Percentiles rank a stretch among this genome's conserved stretches.
These are phyloP conservation scores for Aspergillus texensis DNA, from an alignment of 2,329 filamentous ascomycete species.

Conservation along the genomic window DNA sequence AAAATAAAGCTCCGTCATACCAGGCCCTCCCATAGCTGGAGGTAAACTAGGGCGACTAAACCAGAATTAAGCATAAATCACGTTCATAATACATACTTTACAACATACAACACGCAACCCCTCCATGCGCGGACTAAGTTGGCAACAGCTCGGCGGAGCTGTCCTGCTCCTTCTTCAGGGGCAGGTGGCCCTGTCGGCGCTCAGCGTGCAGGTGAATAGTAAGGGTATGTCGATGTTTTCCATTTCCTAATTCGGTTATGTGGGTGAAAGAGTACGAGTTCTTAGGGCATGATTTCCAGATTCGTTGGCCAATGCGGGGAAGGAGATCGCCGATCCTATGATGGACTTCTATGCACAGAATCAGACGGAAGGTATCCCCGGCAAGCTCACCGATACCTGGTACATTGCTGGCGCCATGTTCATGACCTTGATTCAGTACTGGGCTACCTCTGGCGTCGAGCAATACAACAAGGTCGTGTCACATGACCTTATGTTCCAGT, in stretches of 20 bases:
- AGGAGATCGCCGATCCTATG: conserved; percentile 9
- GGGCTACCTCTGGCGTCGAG: conserved; percentile 74
- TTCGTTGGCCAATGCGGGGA: conserved; percentile 11
- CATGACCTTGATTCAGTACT: conserved; percentile 72
- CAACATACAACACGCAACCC: background rate
- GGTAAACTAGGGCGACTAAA: background rate
- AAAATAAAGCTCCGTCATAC: background rate
- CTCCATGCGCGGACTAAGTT: conserved; percentile 2
- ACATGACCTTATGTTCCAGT: conserved; percentile 63
- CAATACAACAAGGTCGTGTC: conserved; percentile 69
- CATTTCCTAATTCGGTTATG: background rate
- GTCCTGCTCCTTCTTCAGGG: conserved; percentile 8
- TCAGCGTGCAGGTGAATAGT: conserved; percentile 6
- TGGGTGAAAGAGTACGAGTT: background rate
- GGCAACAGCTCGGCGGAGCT: conserved; percentile 7
- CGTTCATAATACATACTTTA: background rate
- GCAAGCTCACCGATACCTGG: conserved; percentile 29
- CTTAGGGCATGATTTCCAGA: conserved; percentile 3
- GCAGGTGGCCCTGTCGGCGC: conserved; percentile 6
- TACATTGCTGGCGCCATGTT: conserved; percentile 73
- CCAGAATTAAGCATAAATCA: background rate
- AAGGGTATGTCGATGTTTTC: conserved; percentile 1
- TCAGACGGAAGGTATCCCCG: conserved; percentile 16
- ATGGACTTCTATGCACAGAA: conserved; percentile 13
- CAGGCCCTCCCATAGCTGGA: background rate